phyloP scores from a whole-genome alignment of 176 grass and related monocot species.

The Melocanna baccifera region DNA sequence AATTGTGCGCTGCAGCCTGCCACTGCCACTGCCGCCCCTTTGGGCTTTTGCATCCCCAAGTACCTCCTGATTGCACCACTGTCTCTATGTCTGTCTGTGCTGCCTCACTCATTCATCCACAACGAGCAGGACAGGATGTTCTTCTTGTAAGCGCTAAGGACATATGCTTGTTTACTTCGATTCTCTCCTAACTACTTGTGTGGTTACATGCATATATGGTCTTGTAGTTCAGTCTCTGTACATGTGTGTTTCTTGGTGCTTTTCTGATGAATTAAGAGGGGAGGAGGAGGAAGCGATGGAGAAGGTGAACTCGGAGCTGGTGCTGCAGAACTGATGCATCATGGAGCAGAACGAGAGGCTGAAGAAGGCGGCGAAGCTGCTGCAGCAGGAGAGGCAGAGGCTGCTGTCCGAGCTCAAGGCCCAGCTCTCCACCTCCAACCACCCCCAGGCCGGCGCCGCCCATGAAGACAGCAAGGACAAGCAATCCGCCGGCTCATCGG shows the following conservation, averaged over 20 bases:
- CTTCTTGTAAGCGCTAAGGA: not conserved
- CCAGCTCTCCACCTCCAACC: not conserved
- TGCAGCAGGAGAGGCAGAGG: slow-evolving; percentile 20
- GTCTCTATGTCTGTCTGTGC: too few relatives aligned
- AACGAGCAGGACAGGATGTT: not conserved
- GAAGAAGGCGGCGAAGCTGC: slow-evolving; percentile 18
- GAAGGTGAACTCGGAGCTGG: slow-evolving; percentile 9
- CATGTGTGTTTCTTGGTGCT: not conserved
- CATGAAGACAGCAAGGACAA: too few relatives aligned
- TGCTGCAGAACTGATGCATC: slow-evolving; percentile 24
- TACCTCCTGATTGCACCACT: not conserved
- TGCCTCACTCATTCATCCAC: not conserved
- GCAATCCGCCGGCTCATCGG: too few relatives aligned
- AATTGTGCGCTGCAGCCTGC: not conserved
- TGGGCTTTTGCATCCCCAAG: not conserved
- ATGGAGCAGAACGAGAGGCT: slow-evolving; percentile 31
- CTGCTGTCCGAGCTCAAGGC: slow-evolving; percentile 4
- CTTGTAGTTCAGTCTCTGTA: not conserved
- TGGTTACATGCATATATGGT: not conserved
- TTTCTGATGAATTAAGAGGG: not conserved
- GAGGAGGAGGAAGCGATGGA: not conserved
- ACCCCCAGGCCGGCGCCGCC: too few relatives aligned
- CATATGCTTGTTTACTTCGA: not conserved
- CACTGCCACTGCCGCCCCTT: too few relatives aligned
- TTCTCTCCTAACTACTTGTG: not conserved